phyloP scores from a whole-genome alignment of 371 early-diverging fungal species.

The Mortierella sp. region DNA sequence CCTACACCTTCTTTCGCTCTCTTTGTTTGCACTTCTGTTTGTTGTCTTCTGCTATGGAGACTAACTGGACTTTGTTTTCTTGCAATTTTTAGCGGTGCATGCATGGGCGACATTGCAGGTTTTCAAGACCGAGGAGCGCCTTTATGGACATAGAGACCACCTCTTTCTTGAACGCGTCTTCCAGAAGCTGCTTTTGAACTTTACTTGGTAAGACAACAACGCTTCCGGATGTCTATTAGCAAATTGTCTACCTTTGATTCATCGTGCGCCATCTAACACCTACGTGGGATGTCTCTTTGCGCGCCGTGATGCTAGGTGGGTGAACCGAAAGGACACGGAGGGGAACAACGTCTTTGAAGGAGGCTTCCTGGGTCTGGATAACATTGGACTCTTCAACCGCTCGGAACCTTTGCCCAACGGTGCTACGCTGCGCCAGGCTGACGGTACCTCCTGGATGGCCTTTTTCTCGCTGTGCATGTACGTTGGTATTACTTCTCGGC shows the following conservation, averaged over 20 bases:
- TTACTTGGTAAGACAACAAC: constrained; percentile 55
- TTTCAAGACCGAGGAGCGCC: constrained; percentile 57
- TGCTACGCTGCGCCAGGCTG: constrained; percentile 61
- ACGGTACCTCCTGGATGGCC: constrained; percentile 65
- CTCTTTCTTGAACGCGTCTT: constrained; percentile 65
- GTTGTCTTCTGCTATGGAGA: background rate
- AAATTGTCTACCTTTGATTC: background rate
- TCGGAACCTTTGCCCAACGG: constrained; percentile 61
- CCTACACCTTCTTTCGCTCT: background rate
- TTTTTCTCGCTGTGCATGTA: constrained; percentile 55
- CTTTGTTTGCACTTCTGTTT: background rate
- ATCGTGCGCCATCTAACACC: background rate
- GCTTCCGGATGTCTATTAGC: background rate
- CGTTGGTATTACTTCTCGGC: constrained; percentile 6
- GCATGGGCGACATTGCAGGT: constrained; percentile 63
- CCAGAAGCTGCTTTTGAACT: constrained; percentile 64
- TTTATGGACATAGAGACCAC: constrained; percentile 48
- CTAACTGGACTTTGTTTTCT: background rate
- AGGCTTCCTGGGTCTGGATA: constrained; percentile 64
- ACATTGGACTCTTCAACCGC: constrained; percentile 66
- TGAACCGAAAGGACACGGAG: constrained; percentile 62
- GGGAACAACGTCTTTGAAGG: constrained; percentile 65
- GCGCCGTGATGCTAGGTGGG: constrained; percentile 51
- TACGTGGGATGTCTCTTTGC: background rate
- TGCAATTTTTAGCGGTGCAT: constrained; percentile 55